These are phyloP conservation scores for Eucalyptus sp. DNA, from an alignment of 345 rosid species.

Conservation along the genomic window DNA sequence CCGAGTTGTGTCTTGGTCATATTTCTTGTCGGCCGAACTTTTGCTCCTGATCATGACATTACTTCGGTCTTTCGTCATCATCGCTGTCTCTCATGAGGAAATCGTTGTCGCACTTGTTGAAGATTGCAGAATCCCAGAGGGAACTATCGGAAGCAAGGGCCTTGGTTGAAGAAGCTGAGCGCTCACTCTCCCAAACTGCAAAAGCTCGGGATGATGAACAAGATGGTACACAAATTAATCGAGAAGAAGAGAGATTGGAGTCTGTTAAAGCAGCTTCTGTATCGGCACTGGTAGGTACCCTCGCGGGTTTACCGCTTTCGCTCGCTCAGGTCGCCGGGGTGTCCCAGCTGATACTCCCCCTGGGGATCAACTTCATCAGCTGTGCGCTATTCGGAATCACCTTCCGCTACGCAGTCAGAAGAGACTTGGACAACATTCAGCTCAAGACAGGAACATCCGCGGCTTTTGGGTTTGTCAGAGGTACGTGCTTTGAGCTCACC, in stretches of 20 bases:
- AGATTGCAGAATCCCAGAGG: conserved; percentile 75
- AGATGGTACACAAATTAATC: conserved; percentile 9
- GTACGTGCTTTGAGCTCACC: conserved; percentile 7
- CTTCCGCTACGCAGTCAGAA: conserved; percentile 61
- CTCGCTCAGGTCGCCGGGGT: conserved; percentile 36
- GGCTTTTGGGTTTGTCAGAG: conserved; percentile 77
- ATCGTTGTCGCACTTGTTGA: neutral
- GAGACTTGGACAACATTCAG: conserved; percentile 65
- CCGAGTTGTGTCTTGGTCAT: neutral
- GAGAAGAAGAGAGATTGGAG: conserved; percentile 64
- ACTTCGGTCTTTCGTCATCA: neutral
- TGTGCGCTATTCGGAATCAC: conserved; percentile 87
- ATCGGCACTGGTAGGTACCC: conserved; percentile 69
- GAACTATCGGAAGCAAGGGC: conserved; percentile 66
- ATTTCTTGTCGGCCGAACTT: neutral
- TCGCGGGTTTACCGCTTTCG: conserved; percentile 53
- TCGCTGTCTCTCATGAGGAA: neutral
- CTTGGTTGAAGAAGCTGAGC: conserved; percentile 74
- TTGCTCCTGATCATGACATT: neutral
- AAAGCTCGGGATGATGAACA: neutral
- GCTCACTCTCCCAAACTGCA: conserved; percentile 15
- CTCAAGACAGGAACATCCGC: conserved; percentile 69
- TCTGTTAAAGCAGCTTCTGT: conserved; percentile 61
- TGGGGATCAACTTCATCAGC: conserved; percentile 50
- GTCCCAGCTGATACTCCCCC: conserved; percentile 49